phyloP scores from a whole-genome alignment of 495 filamentous ascomycete species.

The Hypomontagnella submonticulosa region DNA sequence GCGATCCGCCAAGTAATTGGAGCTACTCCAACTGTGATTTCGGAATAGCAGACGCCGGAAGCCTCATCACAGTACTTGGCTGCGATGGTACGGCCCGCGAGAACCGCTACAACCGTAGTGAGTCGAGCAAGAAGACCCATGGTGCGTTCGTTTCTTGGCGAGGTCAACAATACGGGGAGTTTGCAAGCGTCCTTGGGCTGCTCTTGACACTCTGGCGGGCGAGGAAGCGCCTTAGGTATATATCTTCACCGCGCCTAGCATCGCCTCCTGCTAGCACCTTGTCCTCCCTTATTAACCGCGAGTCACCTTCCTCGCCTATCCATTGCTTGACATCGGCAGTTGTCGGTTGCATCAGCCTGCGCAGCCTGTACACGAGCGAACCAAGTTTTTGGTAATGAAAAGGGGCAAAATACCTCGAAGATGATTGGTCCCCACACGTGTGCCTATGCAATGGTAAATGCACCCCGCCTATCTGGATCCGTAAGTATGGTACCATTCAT shows the following conservation, averaged over 20 bases:
- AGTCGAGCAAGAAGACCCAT: conserved; percentile 37
- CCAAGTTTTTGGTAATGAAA: conserved; percentile 38
- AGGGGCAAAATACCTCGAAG: conserved; percentile 32
- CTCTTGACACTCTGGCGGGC: conserved; percentile 12
- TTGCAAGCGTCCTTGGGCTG: conserved; percentile 8
- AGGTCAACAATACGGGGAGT: not conserved
- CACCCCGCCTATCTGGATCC: conserved; percentile 45
- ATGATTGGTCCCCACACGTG: conserved; percentile 35
- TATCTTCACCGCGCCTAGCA: conserved; percentile 17
- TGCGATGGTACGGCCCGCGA: conserved; percentile 29
- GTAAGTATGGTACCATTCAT: conserved; percentile 35
- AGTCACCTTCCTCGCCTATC: conserved; percentile 18
- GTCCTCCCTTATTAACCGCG: conserved; percentile 26
- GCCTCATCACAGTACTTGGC: conserved; percentile 52
- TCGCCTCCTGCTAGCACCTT: not conserved
- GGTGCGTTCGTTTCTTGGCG: conserved; percentile 16
- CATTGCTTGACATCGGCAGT: conserved; percentile 32
- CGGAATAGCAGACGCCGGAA: conserved; percentile 54
- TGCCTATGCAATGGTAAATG: conserved; percentile 43
- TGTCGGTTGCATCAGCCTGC: conserved; percentile 27
- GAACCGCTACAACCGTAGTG: conserved; percentile 21
- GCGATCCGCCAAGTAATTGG: conserved; percentile 58
- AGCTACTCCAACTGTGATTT: conserved; percentile 49
- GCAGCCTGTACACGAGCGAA: conserved; percentile 27
- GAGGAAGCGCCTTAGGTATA: conserved; percentile 26